Conservation (phyloP, 2,329 filamentous ascomycete genomes). For the Aspergillus novofumigatus region DNA sequence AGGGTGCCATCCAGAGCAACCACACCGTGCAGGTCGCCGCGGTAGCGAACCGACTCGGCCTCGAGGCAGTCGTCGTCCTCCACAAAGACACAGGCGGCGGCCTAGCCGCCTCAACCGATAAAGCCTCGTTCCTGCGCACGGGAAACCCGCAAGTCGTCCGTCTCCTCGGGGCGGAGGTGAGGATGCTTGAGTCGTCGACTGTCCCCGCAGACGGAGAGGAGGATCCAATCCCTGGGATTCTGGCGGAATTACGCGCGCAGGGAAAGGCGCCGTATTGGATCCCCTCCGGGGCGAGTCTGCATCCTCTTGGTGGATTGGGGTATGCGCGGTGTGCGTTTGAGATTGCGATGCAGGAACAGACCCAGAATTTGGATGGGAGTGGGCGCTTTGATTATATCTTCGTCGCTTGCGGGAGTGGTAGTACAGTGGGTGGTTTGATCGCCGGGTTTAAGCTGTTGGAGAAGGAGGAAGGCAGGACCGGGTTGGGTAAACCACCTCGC, state of each 20-base stretch:
- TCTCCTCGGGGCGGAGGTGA: constrained; percentile 37
- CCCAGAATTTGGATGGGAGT: constrained; percentile 12
- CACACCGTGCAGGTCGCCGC: constrained; percentile 34
- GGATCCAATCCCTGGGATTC: constrained; percentile 34
- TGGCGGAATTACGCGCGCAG: constrained; percentile 18
- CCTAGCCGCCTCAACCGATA: constrained; percentile 12
- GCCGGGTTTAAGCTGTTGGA: constrained; percentile 33
- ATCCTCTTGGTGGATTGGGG: constrained; percentile 30
- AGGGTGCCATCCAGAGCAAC: constrained; percentile 36
- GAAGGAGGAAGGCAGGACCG: constrained; percentile 8
- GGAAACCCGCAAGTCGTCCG: constrained; percentile 28
- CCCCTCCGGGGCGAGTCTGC: constrained; percentile 32
- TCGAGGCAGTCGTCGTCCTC: constrained; percentile 24
- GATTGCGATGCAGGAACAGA: constrained; percentile 25
- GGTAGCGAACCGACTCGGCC: constrained; percentile 24
- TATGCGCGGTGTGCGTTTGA: constrained; percentile 32
- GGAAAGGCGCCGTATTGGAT: constrained; percentile 31
- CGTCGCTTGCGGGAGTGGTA: constrained; percentile 35
- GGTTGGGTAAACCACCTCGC: constrained; percentile 6
- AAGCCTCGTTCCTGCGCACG: constrained; percentile 15
- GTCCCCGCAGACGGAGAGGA: constrained; percentile 42
- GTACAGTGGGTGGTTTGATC: constrained; percentile 32
- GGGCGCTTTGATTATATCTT: constrained; percentile 32
- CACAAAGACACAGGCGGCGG: constrained; percentile 28
- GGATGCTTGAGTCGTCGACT: constrained; percentile 48